phyloP scores from a whole-genome alignment of 83 land plant species.

The Picea abies region DNA sequence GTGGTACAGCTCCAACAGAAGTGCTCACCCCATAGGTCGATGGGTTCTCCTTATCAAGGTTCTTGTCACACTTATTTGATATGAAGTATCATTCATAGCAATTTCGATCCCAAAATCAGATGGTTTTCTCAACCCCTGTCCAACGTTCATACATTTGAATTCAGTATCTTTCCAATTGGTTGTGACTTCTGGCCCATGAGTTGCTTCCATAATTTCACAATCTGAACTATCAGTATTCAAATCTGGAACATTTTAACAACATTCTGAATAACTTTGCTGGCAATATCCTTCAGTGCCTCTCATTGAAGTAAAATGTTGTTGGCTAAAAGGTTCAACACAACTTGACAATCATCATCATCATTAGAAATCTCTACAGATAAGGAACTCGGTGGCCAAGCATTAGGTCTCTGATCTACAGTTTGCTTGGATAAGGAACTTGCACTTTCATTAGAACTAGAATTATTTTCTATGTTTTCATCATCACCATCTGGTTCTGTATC shows the following conservation, averaged over 20 bases:
- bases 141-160: no score
- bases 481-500: background rate
- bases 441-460: no score
- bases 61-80: background rate
- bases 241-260: background rate
- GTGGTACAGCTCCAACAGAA: background rate
- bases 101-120: background rate
- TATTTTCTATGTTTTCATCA: no score
- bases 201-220: constrained; percentile 61
- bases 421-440: no score
- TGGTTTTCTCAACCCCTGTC: background rate
- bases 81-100: background rate
- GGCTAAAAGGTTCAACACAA: constrained; percentile 17
- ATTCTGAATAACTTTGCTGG: constrained; percentile 5
- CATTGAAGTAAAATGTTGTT: constrained; percentile 12
- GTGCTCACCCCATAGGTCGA: background rate
- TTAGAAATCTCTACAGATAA: background rate
- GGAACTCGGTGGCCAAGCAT: background rate
- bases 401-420: no score
- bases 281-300: constrained; percentile 18
- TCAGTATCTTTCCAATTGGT: no score
- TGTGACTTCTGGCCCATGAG: background rate
- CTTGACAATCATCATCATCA: constrained; percentile 13
- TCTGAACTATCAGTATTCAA: constrained; percentile 52
- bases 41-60: constrained; percentile 8